phyloP scores from a whole-genome alignment of 75 land plant species.

The Chamaecyparis obtusa region DNA sequence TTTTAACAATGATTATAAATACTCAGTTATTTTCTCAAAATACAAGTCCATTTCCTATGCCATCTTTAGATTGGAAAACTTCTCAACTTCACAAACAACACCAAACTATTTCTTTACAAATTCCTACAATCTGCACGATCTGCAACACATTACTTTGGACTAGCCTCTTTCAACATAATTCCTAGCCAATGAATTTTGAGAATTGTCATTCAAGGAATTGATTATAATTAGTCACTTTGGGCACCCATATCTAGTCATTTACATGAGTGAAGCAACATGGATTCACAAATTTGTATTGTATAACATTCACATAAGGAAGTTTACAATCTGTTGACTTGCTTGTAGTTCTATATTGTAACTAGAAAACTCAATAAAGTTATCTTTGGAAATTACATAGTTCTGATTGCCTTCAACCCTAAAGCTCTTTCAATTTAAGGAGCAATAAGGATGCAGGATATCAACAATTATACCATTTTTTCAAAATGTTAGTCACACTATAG shows the following conservation, averaged over 20 bases:
- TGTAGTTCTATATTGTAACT: neutral
- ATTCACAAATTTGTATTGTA: neutral
- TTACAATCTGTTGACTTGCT: neutral
- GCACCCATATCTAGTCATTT: neutral
- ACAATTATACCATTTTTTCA: neutral
- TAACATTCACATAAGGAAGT: neutral
- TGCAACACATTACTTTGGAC: too few species aligned
- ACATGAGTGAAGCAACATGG: neutral
- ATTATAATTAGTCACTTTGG: neutral
- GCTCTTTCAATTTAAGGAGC: neutral
- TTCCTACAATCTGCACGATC: too few species aligned
- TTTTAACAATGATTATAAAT: too few species aligned
- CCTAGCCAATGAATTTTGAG: neutral
- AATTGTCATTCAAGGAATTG: neutral
- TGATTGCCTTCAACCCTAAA: neutral
- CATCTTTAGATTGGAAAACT: too few species aligned
- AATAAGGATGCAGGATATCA: neutral
- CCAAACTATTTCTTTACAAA: too few species aligned
- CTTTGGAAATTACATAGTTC: neutral
- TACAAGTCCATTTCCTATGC: too few species aligned
- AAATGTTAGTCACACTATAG: neutral
- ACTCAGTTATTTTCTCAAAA: too few species aligned
- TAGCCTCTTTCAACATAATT: neutral
- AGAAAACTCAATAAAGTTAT: slow-evolving; percentile 6
- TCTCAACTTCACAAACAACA: too few species aligned